Conservation (phyloP, 176 grass and related monocot species). For the Phoenix dactylifera region DNA sequence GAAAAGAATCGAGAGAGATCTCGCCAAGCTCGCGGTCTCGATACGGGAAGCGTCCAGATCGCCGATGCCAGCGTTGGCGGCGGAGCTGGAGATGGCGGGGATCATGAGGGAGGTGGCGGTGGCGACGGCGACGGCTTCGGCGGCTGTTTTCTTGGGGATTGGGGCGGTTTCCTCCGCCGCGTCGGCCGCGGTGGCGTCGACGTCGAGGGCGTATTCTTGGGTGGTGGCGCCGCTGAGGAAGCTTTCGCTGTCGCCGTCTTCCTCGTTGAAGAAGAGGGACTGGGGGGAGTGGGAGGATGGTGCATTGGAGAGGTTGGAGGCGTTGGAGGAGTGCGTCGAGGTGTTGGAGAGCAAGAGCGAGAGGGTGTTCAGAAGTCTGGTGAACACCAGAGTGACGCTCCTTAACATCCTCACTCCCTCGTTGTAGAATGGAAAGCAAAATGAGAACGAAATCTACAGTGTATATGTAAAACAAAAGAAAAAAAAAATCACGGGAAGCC, state of each 20-base stretch:
- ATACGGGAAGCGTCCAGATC: conserved; percentile 1
- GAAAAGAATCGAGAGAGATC: conserved; percentile 39
- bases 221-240: conserved; percentile 26
- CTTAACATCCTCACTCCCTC: conserved; percentile 69
- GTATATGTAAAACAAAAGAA: too few relatives aligned
- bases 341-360: conserved; percentile 49
- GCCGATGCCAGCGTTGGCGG: background rate
- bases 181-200: background rate
- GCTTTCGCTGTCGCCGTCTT: conserved; percentile 19
- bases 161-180: conserved; percentile 27
- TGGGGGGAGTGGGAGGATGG: conserved; percentile 14
- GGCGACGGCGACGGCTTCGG: conserved; percentile 25
- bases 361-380: conserved; percentile 53
- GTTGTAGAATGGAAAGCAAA: conserved; percentile 18
- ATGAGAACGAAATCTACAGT: too few relatives aligned
- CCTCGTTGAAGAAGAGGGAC: conserved; percentile 19
- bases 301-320: conserved; percentile 50
- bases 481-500: too few relatives aligned
- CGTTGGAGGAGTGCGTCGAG: conserved; percentile 44
- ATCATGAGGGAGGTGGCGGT: conserved; percentile 40
- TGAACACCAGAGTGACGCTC: conserved; percentile 57
- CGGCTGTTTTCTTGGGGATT: conserved; percentile 32
- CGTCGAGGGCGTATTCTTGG: conserved; percentile 5
- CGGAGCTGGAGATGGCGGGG: conserved; percentile 30
- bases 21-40: conserved; percentile 7